Conservation (phyloP, 306 rosid species). For the Prunus padus region DNA sequence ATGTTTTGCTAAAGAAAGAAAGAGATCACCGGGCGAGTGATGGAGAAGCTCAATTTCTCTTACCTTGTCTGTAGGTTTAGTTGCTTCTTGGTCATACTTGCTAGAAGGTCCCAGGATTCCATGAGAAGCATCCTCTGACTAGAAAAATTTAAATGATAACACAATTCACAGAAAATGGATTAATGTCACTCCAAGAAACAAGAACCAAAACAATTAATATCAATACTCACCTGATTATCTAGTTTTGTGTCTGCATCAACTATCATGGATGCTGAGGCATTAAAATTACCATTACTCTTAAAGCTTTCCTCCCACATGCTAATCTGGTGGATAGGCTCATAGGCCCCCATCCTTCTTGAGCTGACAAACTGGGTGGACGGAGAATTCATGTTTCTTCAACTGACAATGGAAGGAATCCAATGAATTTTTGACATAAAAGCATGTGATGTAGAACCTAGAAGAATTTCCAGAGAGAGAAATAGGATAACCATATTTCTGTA, state of each 20-base stretch:
- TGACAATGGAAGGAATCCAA: slow-evolving; percentile 30
- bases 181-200: slow-evolving; percentile 9
- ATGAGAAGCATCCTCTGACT: slow-evolving; percentile 56
- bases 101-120: slow-evolving; percentile 39
- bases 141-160: neutral
- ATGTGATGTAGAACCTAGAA: neutral
- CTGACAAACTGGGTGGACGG: slow-evolving; percentile 62
- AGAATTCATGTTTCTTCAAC: slow-evolving; percentile 61
- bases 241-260: slow-evolving; percentile 50
- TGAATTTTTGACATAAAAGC: slow-evolving; percentile 17
- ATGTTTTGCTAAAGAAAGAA: slow-evolving; percentile 3
- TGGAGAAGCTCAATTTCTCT: neutral
- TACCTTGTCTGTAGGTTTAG: slow-evolving; percentile 53
- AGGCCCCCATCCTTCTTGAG: slow-evolving; percentile 62
- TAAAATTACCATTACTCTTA: slow-evolving; percentile 42
- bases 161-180: slow-evolving; percentile 16
- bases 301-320: slow-evolving; percentile 83
- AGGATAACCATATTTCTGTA: neutral
- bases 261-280: slow-evolving; percentile 46
- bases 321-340: slow-evolving; percentile 82
- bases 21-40: neutral
- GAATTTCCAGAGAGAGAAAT: neutral
- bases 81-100: slow-evolving; percentile 42
- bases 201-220: slow-evolving; percentile 26
- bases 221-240: slow-evolving; percentile 49